Base-by-base conservation (phyloP, 2,329 filamentous ascomycete genomes). In the Colletotrichum coccodes region DNA sequence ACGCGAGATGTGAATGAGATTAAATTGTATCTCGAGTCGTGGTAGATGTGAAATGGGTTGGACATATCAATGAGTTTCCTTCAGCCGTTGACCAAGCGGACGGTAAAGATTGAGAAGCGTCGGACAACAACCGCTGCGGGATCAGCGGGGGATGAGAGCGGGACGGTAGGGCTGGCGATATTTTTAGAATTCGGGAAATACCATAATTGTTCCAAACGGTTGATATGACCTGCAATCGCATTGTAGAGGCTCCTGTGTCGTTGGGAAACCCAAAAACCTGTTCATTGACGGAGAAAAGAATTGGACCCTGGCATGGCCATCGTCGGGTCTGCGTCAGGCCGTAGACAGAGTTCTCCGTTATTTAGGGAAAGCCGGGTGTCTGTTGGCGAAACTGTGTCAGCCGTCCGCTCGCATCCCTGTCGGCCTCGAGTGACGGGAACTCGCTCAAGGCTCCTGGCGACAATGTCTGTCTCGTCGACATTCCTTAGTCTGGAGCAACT, bases 381-480 rank as follows among this genome's bases (percentile, higher is more conserved):
- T 42, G 52, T n/a, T 32, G 34, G 36, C 18, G 46, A 59, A 47
- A 32, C 5, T 42, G 46, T 49, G 46, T 49, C 38, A 56, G 60
- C 30, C 23, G 4, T 11, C 42, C 38, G 38, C 12, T 38, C 44
- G 9, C 16, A 53, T 44, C 60, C 60, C 53, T 68, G 52, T 36
- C 30, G 21, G 21, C 26, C 32, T 28, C 42, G 52, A 30, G 47
- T 38, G 14, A 36, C 18, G 38, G 23, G 18, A 38, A 52, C 16
- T 32, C n/a, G 53, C 52, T 32, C 44, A 52, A n/a, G 26, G n/a
- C 21, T 68, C 30, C 32, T 47, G 64, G 53, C 63, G 60, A 68
- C 53, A 47, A 34, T 53, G 32, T 26, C 44, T 46, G 46, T 64
- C 53, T 68, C 65, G 47, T 32, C 52, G 14, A 60, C 46, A 57